Evolutionary conservation across 225 moss, liverwort and hornwort genomes (phyloP), one percentile per base, ranked within the genome.

Genomic region (Climacium dendroides): DNA sequence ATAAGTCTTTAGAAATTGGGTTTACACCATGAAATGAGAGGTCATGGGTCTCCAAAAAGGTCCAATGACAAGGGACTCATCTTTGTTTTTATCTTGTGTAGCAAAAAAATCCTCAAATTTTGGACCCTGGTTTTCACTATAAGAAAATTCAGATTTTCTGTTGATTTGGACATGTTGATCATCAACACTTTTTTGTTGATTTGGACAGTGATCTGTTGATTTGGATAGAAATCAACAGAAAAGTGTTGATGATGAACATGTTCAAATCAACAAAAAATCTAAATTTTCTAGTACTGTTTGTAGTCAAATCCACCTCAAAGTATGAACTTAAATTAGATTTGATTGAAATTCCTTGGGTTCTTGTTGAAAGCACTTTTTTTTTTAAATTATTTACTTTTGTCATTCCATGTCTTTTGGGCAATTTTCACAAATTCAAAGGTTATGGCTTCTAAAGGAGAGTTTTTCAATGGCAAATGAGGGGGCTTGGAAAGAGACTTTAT

Each of bases 301-400:
- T 66, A 22, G 22, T 67, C 7, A 67, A 2, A 7, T 0, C 13
- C 23, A 67, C 12, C 0, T 15, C 9, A 41, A 26, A 19, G 26
- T 28, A 26, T 26, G 43, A 9, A 41, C 2, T 70, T 43, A 0
- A 43, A 43, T 28, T 16, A 0, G 16, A 2, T 43, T 0, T 71
- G 0, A 70, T 0, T 25, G 0, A 26, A 26, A 15, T 41, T 9
- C 0, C 0, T 0, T 0, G 2, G 14, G 1, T 23, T 4, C 4
- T 39, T 1, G 0, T 15, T 8, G 5, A 69, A 69, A 41, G 12
- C 2, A 13, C 3, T 13, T 2, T 69, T 69, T 39, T 6, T 30
- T 17, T 50, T 15, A 50, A 5, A 24, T 28, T 25, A 58, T 2
- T 25, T n/a, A n/a, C n/a, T 62, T 30, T 62, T 62, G 26, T 13